phyloP scores from a whole-genome alignment of 2,329 filamentous ascomycete genomes.

The Exophiala calicioides region DNA sequence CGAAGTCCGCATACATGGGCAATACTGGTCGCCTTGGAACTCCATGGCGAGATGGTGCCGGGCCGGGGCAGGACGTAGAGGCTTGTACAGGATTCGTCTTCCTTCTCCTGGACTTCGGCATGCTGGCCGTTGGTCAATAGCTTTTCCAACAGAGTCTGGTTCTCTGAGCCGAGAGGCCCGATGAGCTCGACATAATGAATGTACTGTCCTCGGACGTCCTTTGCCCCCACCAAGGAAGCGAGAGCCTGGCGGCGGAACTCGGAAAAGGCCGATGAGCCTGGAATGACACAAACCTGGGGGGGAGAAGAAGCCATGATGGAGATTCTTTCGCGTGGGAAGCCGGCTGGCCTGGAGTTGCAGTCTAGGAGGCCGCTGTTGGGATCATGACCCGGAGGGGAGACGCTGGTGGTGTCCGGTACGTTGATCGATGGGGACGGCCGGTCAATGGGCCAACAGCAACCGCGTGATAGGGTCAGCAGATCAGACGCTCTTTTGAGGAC shows the following conservation, averaged over 20 bases:
- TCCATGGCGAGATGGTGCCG: slow-evolving; percentile 89
- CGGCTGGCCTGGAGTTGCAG: background rate
- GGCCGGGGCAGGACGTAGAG: slow-evolving; percentile 79
- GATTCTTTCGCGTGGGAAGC: background rate
- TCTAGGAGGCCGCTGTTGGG: background rate
- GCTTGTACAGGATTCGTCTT: slow-evolving; percentile 51
- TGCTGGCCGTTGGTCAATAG: slow-evolving; percentile 63
- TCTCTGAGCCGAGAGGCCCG: slow-evolving; percentile 47
- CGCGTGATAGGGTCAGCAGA: background rate
- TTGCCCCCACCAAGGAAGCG: slow-evolving; percentile 44
- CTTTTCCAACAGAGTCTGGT: slow-evolving; percentile 58
- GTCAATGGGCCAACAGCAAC: no score
- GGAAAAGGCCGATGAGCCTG: slow-evolving; percentile 41
- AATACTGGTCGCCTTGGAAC: slow-evolving; percentile 92
- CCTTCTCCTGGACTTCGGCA: slow-evolving; percentile 43
- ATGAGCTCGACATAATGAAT: slow-evolving; percentile 67
- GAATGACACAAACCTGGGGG: slow-evolving; percentile 24
- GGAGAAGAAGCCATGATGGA: slow-evolving; percentile 14
- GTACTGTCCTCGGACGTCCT: slow-evolving; percentile 49
- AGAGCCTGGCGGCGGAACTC: slow-evolving; percentile 47
- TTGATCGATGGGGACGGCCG: no score
- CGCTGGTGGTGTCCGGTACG: background rate
- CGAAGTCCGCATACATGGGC: slow-evolving; percentile 85
- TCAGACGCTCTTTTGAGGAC: background rate
- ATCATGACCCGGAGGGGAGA: background rate